A percentile compares a stretch with the other conserved stretches of the same genome.
These are phyloP conservation scores for Boletus reticuloceps DNA, from an alignment of 768 basidiomycete species.

Conservation along the genomic window DNA sequence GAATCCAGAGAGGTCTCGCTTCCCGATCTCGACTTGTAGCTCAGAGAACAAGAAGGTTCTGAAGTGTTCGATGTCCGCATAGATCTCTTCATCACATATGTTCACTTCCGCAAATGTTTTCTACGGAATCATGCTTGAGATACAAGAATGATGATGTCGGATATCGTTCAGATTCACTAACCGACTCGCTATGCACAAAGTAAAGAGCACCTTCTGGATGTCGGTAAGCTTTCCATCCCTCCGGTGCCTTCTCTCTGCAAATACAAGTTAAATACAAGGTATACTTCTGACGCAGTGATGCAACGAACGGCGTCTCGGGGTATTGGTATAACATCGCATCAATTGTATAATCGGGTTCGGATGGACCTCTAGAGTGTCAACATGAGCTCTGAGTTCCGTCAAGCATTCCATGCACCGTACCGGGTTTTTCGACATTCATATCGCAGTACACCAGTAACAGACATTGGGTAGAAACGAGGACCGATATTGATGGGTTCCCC, in stretches of 20 bases:
- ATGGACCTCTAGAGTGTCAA: neutral
- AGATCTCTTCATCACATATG: constrained; percentile 39
- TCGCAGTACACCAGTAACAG: constrained; percentile 3
- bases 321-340: constrained; percentile 18
- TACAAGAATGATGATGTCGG: neutral
- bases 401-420: constrained; percentile 1
- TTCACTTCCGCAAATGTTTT: constrained; percentile 55
- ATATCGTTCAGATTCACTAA: constrained; percentile 19
- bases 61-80: constrained; percentile 36
- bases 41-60: constrained; percentile 16
- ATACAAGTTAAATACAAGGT: neutral
- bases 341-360: constrained; percentile 2
- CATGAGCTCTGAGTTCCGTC: neutral
- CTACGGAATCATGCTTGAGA: constrained; percentile 32
- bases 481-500: neutral
- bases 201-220: constrained; percentile 67
- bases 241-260: constrained; percentile 14
- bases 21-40: constrained; percentile 18
- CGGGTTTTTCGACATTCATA: constrained; percentile 6
- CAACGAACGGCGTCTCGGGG: constrained; percentile 19
- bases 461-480: too few species aligned
- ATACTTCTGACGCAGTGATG: neutral
- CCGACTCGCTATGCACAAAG: constrained; percentile 48
- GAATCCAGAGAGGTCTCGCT: constrained; percentile 10
- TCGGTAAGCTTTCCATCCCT: constrained; percentile 44